Evolutionary conservation across 2,329 filamentous ascomycete genomes (phyloP).

Genomic region (Gnomoniopsis smithogilvyi): DNA sequence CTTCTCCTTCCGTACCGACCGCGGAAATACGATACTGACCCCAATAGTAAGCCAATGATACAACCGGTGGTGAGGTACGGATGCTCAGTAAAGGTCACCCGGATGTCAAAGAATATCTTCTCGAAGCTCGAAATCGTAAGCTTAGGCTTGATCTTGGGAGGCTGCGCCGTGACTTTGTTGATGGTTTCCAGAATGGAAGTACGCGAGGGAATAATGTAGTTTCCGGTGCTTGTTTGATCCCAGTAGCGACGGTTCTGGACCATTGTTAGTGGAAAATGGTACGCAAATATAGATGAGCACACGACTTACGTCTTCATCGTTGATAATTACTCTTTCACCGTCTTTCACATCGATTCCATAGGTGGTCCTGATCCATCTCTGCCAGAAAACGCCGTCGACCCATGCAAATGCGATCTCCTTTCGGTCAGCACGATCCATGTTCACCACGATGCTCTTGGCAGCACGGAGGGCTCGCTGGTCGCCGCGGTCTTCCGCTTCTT

Average conservation of each 20-base stretch:
- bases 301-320: constrained; percentile 86
- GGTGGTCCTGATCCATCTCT: constrained; percentile 92
- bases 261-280: constrained; percentile 31
- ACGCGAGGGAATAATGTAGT: constrained; percentile 83
- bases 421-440: constrained; percentile 81
- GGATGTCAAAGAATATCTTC: constrained; percentile 67
- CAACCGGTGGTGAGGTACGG: constrained; percentile 57
- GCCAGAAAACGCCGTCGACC: constrained; percentile 97
- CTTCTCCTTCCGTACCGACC: constrained; percentile 51
- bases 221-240: constrained; percentile 87
- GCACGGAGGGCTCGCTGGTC: constrained; percentile 82
- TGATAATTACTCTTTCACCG: constrained; percentile 91
- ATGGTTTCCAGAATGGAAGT: constrained; percentile 89
- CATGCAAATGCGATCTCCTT: constrained; percentile 94
- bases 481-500: constrained; percentile 90
- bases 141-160: constrained; percentile 71
- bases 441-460: constrained; percentile 88
- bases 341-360: constrained; percentile 87
- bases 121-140: constrained; percentile 71
- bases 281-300: not conserved
- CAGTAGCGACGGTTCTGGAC: constrained; percentile 84
- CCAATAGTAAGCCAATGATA: constrained; percentile 54
- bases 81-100: constrained; percentile 56
- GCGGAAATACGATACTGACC: constrained; percentile 50
- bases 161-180: constrained; percentile 64